Evolutionary conservation across 495 filamentous ascomycete genomes (phyloP).

Genomic region (Lophiotrema nucula): DNA sequence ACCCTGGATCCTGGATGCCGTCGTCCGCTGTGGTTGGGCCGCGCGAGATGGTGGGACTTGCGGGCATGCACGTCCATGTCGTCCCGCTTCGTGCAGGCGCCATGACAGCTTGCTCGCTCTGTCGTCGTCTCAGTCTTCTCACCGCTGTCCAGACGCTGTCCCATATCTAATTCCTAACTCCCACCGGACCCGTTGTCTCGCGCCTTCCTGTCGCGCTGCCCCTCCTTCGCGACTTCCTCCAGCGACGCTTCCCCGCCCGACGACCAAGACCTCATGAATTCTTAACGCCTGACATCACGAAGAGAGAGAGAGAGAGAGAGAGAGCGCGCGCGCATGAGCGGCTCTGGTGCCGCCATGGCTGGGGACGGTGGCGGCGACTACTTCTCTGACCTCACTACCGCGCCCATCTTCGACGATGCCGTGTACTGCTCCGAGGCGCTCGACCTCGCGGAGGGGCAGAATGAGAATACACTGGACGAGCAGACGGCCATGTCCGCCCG

Average conservation of each 20-base stretch:
- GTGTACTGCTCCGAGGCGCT: slow-evolving; percentile 27
- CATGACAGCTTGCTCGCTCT: no score
- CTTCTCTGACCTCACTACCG: slow-evolving; percentile 11
- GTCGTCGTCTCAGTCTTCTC: no score
- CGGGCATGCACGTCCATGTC: no score
- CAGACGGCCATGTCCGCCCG: slow-evolving; percentile 26
- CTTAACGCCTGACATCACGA: no score
- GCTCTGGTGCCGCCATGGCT: not conserved
- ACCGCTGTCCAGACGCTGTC: no score
- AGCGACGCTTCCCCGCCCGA: not conserved
- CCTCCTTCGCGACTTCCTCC: not conserved
- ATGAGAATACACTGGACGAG: slow-evolving; percentile 29
- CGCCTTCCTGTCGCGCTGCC: not conserved
- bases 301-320: no score
- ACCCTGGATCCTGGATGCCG: no score
- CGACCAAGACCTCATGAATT: no score
- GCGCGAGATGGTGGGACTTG: no score
- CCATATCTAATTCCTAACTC: no score
- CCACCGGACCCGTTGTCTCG: not conserved
- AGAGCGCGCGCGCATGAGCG: not conserved
- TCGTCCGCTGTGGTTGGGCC: no score
- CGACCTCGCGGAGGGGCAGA: slow-evolving; percentile 2
- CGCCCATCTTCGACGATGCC: slow-evolving; percentile 28
- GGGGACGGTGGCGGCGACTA: not conserved
- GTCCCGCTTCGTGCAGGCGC: no score